Evolutionary conservation across 768 basidiomycete species (phyloP).

Genomic region (Amylocystis lapponica): DNA sequence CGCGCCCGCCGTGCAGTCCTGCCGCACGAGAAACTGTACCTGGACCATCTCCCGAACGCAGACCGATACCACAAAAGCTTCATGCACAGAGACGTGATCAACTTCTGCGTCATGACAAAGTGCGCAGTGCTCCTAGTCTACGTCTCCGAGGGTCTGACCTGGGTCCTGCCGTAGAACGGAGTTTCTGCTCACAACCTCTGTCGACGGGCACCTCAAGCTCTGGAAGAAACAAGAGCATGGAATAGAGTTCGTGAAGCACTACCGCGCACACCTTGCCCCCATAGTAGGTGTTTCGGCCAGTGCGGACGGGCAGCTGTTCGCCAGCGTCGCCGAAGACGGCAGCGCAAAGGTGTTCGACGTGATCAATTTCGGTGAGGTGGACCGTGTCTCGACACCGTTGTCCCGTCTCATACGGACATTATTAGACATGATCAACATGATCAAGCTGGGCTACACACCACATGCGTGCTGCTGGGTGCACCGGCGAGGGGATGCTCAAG

Average conservation of each 20-base stretch:
- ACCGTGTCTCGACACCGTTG: not conserved
- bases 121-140: conserved; percentile 29
- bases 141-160: not conserved
- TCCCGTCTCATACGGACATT: not conserved
- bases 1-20: conserved; percentile 55
- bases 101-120: conserved; percentile 87
- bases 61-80: conserved; percentile 97
- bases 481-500: conserved; percentile 78
- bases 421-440: conserved; percentile 98
- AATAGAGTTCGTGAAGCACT: conserved; percentile 98
- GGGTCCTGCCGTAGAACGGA: conserved; percentile 58
- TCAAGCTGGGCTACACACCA: conserved; percentile 83
- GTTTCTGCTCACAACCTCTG: conserved; percentile 89
- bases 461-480: conserved; percentile 96
- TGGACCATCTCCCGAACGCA: conserved; percentile 86
- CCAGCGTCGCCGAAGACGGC: conserved; percentile 87
- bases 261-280: conserved; percentile 83
- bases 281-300: conserved; percentile 80
- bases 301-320: conserved; percentile 88
- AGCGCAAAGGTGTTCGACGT: conserved; percentile 96
- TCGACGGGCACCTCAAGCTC: conserved; percentile 94
- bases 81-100: conserved; percentile 94
- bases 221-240: conserved; percentile 98
- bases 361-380: conserved; percentile 86
- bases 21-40: conserved; percentile 87